Evolutionary conservation across 2,329 filamentous ascomycete genomes (phyloP).

Genomic region (Colletotrichum musae): DNA sequence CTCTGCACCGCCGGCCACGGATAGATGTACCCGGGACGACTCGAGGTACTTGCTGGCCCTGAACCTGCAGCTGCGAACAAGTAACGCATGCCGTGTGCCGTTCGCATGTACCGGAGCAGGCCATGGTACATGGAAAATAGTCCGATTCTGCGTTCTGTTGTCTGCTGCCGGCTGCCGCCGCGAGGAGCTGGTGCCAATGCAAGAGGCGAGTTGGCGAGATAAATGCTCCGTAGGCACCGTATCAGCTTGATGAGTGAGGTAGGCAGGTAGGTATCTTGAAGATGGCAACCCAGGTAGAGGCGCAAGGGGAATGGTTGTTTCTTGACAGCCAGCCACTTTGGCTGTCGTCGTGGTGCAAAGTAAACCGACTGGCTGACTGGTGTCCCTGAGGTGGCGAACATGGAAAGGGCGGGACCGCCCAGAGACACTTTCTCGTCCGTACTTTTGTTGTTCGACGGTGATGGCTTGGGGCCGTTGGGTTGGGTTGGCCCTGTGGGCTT

Average conservation of each 20-base stretch:
- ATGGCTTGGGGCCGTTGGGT: constrained; percentile 19
- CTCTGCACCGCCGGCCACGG: not conserved
- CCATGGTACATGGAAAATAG: too few species aligned
- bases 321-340: constrained; percentile 18
- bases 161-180: not conserved
- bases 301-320: not conserved
- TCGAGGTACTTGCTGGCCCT: not conserved
- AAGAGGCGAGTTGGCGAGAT: not conserved
- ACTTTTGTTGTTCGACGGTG: constrained; percentile 19
- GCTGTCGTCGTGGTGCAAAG: not conserved
- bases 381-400: too few species aligned
- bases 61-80: constrained; percentile 1
- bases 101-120: too few species aligned
- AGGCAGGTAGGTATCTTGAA: not conserved
- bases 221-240: not conserved
- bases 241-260: too few species aligned
- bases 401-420: not conserved
- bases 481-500: constrained; percentile 8
- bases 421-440: constrained; percentile 19
- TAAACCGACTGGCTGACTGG: too few species aligned
- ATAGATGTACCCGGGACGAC: constrained; percentile 15
- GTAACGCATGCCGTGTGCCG: too few species aligned
- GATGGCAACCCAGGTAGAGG: not conserved
- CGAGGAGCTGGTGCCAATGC: not conserved
- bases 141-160: too few species aligned